Base-by-base conservation (phyloP, 495 filamentous ascomycete genomes). In the Amphirosellinia nigrospora region DNA sequence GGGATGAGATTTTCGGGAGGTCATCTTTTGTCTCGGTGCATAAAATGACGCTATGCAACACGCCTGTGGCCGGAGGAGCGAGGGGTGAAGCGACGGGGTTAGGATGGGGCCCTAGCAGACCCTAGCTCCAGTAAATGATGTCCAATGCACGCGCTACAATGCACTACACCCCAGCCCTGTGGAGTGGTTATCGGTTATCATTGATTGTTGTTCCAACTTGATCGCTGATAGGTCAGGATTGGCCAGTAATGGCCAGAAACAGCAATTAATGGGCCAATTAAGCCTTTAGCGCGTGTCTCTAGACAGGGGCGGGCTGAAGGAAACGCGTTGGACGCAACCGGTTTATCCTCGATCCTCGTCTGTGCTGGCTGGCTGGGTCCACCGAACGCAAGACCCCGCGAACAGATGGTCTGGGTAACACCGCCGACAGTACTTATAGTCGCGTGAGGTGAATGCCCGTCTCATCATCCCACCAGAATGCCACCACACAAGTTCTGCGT, bases 11-110 rank as follows among this genome's bases (percentile, higher is more conserved):
- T 52, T 65, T 53, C n/a, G 32, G 63, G 46, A 48, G 28, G 46
- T 65, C 34, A 48, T 48, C 28, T 64, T 64, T 41, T 11, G 41
- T 36, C 36, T 64, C 28, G 61, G 63, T 53, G 63, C 61, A 65
- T 65, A 65, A 65, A 53, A 65, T 65, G 63, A 65, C 63, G 63
- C 63, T 53, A 65, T 65, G 63, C 34, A 62, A 45, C n/a, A n/a
- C 11, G 59, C 26, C 39, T 26, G 15, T 64, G 41, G 43, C 43
- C 28, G 32, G 63, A 46, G 63, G 11, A 11, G 32, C 4, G n/a
- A n/a, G n/a, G n/a, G 64, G 64, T 26, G 39, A 46, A 46, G n/a
- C 36, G 46, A 64, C n/a, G n/a, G 4, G 13, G 23, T 32, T 34
- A 10, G 56, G 36, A 38, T 39, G 34, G 21, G 19, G 56, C n/a